Evolutionary conservation across 345 rosid species (phyloP).

Genomic region (Moricandia moricandioides): DNA sequence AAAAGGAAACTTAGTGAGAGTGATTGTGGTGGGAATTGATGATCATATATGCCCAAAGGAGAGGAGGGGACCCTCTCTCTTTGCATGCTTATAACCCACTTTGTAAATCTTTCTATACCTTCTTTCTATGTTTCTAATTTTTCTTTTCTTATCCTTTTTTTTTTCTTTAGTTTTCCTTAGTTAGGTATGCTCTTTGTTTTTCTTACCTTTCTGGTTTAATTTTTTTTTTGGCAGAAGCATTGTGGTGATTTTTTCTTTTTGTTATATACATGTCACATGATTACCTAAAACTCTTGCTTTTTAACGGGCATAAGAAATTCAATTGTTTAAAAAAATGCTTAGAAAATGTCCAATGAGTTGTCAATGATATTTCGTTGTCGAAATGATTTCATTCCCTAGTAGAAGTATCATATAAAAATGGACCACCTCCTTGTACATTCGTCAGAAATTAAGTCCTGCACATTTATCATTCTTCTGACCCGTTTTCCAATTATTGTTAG

Average conservation of each 20-base stretch:
- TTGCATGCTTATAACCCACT: constrained; percentile 43
- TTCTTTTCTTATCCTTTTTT: neutral
- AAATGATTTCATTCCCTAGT: constrained; percentile 41
- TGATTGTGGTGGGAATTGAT: constrained; percentile 42
- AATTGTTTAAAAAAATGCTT: neutral
- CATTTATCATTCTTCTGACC: constrained; percentile 42
- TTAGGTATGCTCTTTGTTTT: neutral
- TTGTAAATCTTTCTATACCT: constrained; percentile 39
- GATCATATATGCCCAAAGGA: constrained; percentile 40
- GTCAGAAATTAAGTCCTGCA: constrained; percentile 37
- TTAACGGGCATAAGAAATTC: neutral
- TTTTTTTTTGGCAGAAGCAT: constrained; percentile 32
- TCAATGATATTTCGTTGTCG: constrained; percentile 34
- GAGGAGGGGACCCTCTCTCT: constrained; percentile 42
- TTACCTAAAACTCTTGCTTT: neutral
- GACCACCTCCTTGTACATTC: constrained; percentile 49
- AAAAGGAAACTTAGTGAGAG: constrained; percentile 24
- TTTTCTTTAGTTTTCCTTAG: neutral
- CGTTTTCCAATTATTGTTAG: constrained; percentile 35
- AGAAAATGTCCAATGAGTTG: constrained; percentile 31
- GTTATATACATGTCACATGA: constrained; percentile 16
- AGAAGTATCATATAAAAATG: constrained; percentile 34
- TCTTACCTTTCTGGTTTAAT: neutral
- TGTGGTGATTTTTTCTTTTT: constrained; percentile 26
- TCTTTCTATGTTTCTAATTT: constrained; percentile 5